Conservation (phyloP, 345 rosid species). For the Sisymbrium altissimum region DNA sequence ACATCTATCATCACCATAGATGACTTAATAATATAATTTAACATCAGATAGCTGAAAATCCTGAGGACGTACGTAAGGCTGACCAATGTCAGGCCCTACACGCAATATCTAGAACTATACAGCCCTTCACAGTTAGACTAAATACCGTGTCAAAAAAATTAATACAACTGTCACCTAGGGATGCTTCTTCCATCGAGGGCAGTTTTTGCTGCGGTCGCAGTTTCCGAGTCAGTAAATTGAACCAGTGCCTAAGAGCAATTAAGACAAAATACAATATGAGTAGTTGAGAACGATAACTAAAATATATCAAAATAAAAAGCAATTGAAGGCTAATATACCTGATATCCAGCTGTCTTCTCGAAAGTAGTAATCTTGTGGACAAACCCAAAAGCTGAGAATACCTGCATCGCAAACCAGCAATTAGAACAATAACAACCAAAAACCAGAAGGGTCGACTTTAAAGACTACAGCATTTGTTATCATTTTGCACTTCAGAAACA, state of each 20-base stretch:
- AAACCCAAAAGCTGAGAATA: slow-evolving; percentile 97
- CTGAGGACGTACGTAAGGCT: neutral
- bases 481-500: slow-evolving; percentile 3
- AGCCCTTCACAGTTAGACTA: slow-evolving; percentile 46
- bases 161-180: slow-evolving; percentile 91
- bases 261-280: slow-evolving; percentile 5
- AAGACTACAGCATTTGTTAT: neutral
- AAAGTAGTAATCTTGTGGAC: slow-evolving; percentile 98
- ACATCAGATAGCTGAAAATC: neutral
- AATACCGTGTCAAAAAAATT: slow-evolving; percentile 57
- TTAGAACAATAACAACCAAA: slow-evolving; percentile 21
- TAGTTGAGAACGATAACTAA: neutral
- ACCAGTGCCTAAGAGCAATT: slow-evolving; percentile 75
- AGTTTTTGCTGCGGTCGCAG: slow-evolving; percentile 85
- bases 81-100: slow-evolving; percentile 20
- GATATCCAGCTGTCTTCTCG: slow-evolving; percentile 98
- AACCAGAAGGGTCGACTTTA: neutral
- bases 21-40: neutral
- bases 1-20: slow-evolving; percentile 1
- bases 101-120: slow-evolving; percentile 25
- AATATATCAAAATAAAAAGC: slow-evolving; percentile 2
- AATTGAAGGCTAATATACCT: slow-evolving; percentile 43
- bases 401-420: slow-evolving; percentile 55
- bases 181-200: slow-evolving; percentile 95
- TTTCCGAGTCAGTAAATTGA: slow-evolving; percentile 90